Percentiles rank a stretch among this genome's conserved stretches.
Conservation (phyloP, 495 filamentous ascomycete species). For the Penicillium crystallinum region DNA sequence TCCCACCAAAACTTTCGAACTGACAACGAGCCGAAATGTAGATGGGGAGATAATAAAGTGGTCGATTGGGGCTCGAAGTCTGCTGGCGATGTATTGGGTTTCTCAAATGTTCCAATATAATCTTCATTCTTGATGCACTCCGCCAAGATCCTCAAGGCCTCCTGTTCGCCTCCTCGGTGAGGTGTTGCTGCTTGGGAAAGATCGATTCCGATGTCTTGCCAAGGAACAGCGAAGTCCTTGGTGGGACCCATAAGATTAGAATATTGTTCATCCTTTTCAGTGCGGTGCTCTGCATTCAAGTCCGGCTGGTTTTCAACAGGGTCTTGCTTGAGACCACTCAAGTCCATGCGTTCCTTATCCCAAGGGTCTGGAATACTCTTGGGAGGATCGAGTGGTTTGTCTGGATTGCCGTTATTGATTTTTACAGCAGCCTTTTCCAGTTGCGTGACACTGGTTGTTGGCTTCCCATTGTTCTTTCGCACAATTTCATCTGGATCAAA, state of each 20-base stretch:
- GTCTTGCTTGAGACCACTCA: conserved; percentile 48
- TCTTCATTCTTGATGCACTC: conserved; percentile 50
- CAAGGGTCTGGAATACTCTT: conserved; percentile 55
- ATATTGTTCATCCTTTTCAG: conserved; percentile 48
- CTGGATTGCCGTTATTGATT: conserved; percentile 44
- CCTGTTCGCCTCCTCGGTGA: conserved; percentile 58
- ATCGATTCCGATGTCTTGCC: conserved; percentile 58
- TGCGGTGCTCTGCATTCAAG: conserved; percentile 48
- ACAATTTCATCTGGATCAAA: conserved; percentile 65
- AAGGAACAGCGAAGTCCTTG: conserved; percentile 54
- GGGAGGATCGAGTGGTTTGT: conserved; percentile 51
- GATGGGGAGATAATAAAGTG: conserved; percentile 61
- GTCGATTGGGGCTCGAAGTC: conserved; percentile 64
- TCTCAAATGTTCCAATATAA: conserved; percentile 64
- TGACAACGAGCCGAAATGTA: conserved; percentile 64
- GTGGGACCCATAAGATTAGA: conserved; percentile 53
- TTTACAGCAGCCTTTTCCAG: conserved; percentile 48
- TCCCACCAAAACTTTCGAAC: conserved; percentile 64
- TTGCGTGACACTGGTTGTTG: conserved; percentile 64
- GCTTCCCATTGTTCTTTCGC: conserved; percentile 55
- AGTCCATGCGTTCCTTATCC: conserved; percentile 34
- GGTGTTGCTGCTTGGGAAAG: conserved; percentile 46
- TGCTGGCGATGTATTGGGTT: conserved; percentile 65
- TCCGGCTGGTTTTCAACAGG: conserved; percentile 41
- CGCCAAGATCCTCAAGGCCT: conserved; percentile 48